Evolutionary conservation across 495 filamentous ascomycete species (phyloP).

Genomic region (Penicillium arizonense): DNA sequence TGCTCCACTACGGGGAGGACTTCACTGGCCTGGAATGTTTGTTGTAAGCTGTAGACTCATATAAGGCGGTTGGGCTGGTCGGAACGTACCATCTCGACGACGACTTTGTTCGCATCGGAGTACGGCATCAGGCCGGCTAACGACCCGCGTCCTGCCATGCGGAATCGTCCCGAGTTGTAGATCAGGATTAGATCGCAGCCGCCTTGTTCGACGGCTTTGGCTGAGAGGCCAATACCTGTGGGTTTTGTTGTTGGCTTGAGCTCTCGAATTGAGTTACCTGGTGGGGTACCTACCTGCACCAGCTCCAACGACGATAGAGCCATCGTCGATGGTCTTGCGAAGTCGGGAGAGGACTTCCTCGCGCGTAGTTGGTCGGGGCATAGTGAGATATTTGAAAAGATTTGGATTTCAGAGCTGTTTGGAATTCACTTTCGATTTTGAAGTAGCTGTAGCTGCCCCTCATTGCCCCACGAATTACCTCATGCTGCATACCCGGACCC

Average conservation of each 20-base stretch:
- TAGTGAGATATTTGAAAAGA: neutral
- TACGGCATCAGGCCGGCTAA: conserved; percentile 73
- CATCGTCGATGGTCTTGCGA: conserved; percentile 47
- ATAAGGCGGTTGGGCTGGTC: no score
- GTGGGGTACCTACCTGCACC: conserved; percentile 52
- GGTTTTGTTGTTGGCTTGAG: neutral
- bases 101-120: conserved; percentile 67
- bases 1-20: conserved; percentile 58
- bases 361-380: conserved; percentile 46
- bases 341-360: conserved; percentile 56
- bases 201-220: conserved; percentile 66
- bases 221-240: conserved; percentile 64
- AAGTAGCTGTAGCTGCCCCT: conserved; percentile 5
- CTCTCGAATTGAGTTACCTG: neutral
- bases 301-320: conserved; percentile 61
- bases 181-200: conserved; percentile 67
- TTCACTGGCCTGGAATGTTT: conserved; percentile 44
- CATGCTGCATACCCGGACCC: neutral
- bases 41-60: no score
- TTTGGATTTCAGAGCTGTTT: neutral
- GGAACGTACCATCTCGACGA: conserved; percentile 60
- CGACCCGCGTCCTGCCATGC: conserved; percentile 69
- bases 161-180: conserved; percentile 72
- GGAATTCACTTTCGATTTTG: neutral
- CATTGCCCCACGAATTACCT: conserved; percentile 16